Evolutionary conservation across 768 basidiomycete species (phyloP).

Genomic region (Hericium alpestre): DNA sequence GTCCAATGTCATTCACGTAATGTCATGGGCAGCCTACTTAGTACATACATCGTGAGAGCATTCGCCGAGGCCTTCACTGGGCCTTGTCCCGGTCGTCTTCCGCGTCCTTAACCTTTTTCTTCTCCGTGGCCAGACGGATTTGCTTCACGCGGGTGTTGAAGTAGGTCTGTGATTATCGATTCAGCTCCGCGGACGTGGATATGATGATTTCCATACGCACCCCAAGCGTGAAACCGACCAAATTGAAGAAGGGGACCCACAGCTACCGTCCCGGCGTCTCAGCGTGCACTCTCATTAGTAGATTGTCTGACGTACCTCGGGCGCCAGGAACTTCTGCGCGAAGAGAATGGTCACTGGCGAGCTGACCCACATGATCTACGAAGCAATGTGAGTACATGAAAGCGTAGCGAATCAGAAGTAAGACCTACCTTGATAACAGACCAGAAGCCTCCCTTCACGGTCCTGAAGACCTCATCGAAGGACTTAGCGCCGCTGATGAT

Average conservation of each 20-base stretch:
- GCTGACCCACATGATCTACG: constrained; percentile 68
- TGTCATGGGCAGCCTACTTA: too few relatives aligned
- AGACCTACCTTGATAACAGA: constrained; percentile 55
- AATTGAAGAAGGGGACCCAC: constrained; percentile 84
- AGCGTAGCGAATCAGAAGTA: background rate
- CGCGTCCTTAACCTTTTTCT: constrained; percentile 24
- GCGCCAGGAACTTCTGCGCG: constrained; percentile 72
- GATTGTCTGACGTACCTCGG: constrained; percentile 40
- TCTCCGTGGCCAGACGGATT: constrained; percentile 35
- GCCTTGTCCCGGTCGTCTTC: constrained; percentile 4
- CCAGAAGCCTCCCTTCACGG: constrained; percentile 65
- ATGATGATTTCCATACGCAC: constrained; percentile 31
- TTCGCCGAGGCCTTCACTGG: background rate
- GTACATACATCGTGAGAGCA: background rate
- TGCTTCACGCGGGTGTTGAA: constrained; percentile 68
- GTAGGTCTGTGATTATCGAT: constrained; percentile 33
- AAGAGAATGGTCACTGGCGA: constrained; percentile 65
- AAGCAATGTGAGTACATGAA: background rate
- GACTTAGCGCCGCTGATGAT: constrained; percentile 74
- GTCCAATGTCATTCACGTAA: too few relatives aligned
- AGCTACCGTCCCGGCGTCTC: constrained; percentile 30
- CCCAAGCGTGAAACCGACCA: constrained; percentile 64
- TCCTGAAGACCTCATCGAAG: constrained; percentile 49
- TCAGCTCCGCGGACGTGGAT: constrained; percentile 1
- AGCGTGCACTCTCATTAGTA: too few relatives aligned